Evolutionary conservation across 2,329 filamentous ascomycete genomes (phyloP), one percentile per base, ranked within the genome.

Genomic region (Exutisphaerella laricina): DNA sequence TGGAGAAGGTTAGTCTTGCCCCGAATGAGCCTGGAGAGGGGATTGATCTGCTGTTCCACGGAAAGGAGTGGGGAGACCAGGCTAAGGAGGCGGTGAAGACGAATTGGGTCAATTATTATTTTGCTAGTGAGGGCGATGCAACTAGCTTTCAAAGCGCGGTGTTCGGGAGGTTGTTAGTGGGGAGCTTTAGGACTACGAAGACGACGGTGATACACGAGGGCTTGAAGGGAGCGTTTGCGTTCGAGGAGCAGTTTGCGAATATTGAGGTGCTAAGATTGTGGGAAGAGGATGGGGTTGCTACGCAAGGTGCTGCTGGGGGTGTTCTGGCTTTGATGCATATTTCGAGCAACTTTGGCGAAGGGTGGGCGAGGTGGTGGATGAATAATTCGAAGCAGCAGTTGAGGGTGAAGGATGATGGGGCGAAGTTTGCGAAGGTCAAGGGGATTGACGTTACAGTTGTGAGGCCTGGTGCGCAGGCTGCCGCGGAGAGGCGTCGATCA

Each of bases 161-260:
- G 6, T 70, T 70, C 57, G 69, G 69, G 21, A 63, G 67, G 22
- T 63, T 58, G 4, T 63, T 73, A 5, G 53, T 72, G 1, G 66
- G 63, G 2, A 66, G 63, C 3, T 71, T 62, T 45, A 61, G 64
- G 22, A 71, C 68, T 0, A 63, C 61, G 22, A 68, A 69, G 42
- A 71, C 68, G 1, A 64, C 66, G 23, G 66, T 70, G 17, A 57
- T 70, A 6, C 70, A 70, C 51, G 63, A 69, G 41, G 69, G 70
- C 4, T 37, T 71, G 13, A 56, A 60, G 14, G 61, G 64, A 1
- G 59, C 64, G 0, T 66, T 71, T 40, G 58, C 66, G 3, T 70
- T 70, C 42, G 66, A 70, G 40, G 69, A 71, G 49, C 70, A 72
- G 51, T 70, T 73, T 59, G 70, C 69, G 40, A 70, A 66, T 14